Evolutionary conservation across 371 early-diverging fungal species (phyloP).

Genomic region (Syncephalastrum contaminatum): DNA sequence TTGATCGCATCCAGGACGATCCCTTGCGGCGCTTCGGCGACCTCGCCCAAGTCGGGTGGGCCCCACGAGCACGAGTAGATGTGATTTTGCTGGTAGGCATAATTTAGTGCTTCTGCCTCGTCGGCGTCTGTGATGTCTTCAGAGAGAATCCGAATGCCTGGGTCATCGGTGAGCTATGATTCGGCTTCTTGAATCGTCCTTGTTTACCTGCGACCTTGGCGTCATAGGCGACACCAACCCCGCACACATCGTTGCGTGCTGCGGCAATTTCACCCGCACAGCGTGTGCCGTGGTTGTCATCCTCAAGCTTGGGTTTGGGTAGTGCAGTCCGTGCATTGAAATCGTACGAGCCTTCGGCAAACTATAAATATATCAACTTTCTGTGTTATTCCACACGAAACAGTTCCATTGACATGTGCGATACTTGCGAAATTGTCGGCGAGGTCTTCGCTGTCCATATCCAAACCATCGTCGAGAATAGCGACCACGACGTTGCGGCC

Average conservation of each 20-base stretch:
- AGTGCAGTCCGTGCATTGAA: constrained; percentile 78
- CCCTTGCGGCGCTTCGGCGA: constrained; percentile 80
- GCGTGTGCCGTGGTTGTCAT: constrained; percentile 95
- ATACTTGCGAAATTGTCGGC: constrained; percentile 80
- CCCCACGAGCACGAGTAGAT: constrained; percentile 96
- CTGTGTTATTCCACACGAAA: neutral
- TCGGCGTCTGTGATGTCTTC: constrained; percentile 55
- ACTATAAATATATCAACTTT: constrained; percentile 40
- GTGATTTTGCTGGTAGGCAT: constrained; percentile 76
- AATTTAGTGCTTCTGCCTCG: constrained; percentile 87
- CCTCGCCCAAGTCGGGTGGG: constrained; percentile 80
- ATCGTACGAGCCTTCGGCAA: constrained; percentile 87
- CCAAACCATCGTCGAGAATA: constrained; percentile 95
- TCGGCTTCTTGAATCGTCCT: too few relatives aligned
- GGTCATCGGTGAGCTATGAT: too few relatives aligned
- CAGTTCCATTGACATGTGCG: neutral
- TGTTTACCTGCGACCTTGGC: constrained; percentile 80
- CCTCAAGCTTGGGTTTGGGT: constrained; percentile 75
- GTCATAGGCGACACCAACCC: constrained; percentile 91
- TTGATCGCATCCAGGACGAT: constrained; percentile 79
- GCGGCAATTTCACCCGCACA: constrained; percentile 98
- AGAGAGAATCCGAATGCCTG: constrained; percentile 40
- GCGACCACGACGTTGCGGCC: constrained; percentile 89
- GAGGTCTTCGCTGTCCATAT: constrained; percentile 82
- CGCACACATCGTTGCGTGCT: constrained; percentile 84